Base-by-base conservation (phyloP, 768 basidiomycete genomes). In the Lactarius sp. region DNA sequence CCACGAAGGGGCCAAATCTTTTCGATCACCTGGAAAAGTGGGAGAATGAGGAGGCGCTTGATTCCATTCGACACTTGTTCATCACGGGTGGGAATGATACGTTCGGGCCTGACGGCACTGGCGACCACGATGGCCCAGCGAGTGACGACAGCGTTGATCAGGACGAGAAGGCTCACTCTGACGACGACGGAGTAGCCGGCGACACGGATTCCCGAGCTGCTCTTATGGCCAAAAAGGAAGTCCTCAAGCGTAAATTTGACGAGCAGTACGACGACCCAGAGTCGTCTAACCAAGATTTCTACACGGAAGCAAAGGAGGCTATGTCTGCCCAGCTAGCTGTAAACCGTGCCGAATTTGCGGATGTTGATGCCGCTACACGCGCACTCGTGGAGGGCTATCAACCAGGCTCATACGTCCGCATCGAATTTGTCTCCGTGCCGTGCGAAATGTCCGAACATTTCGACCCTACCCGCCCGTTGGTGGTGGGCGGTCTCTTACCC, bases 211-310 rank as follows among this genome's bases (percentile, higher is more conserved):
- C 77, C 13, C 77, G 77, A 36, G 80, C 80, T 33, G 79, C 82
- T 1, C 85, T 98, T 41, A 84, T 88, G 9, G 81, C 83, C 36
- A 98, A 96, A 77, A 98, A 98, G 77, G 92, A 91, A 69, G 84
- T 81, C 2, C 82, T 98, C 63, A 97, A 97, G 75, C 85, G 87
- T 68, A 95, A 96, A 74, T 99, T 99, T 72, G 92, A 99, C 75
- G 92, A 93, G 69, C 90, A 96, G 75, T 98, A 98, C 74, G 94
- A 97, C 73, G 92, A 94, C 68, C 89, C 90, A 3, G 88, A 90
- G 50, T 80, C 82, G 59, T 76, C 85, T 60, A 88, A 90, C 69
- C 75, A 85, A 73, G 92, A 94, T 71, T 97, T 97, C 71, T 99
- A 97, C 77, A 84, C 87, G 54, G 85, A 88, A 71, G 87, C 90